Evolutionary conservation across 202 grass and related monocot species (phyloP).

Genomic region (Hordeum pubiflorum): DNA sequence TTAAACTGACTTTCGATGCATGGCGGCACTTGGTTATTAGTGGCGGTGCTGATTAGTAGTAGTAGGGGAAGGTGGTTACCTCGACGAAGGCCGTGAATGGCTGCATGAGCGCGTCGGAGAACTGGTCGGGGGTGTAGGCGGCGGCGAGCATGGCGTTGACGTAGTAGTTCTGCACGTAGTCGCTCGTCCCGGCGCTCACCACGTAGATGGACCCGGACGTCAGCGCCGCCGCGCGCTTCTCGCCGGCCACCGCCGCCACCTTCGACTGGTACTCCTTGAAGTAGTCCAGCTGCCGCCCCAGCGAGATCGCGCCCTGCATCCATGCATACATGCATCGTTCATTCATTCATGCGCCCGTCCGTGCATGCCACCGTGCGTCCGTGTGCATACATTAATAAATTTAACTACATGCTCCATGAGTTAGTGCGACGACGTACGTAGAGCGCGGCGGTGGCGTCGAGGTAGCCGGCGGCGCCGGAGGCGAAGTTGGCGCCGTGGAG

Average conservation of each 20-base stretch:
- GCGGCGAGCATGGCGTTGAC: conserved; percentile 53
- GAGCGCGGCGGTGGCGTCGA: conserved; percentile 59
- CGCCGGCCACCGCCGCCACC: conserved; percentile 47
- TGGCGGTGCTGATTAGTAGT: background rate
- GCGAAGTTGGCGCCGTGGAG: conserved; percentile 93
- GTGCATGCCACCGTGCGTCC: too few relatives aligned
- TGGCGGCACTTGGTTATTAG: background rate
- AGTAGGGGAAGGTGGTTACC: conserved; percentile 24
- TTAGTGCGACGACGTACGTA: conserved; percentile 34
- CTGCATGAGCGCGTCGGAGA: conserved; percentile 60
- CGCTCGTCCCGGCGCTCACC: conserved; percentile 76
- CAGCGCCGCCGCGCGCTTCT: conserved; percentile 36
- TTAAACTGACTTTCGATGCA: too few relatives aligned
- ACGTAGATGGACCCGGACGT: conserved; percentile 72
- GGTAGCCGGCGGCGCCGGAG: conserved; percentile 72
- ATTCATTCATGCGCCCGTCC: too few relatives aligned
- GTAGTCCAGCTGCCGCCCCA: conserved; percentile 57
- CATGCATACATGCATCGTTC: too few relatives aligned
- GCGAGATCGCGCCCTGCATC: conserved; percentile 58
- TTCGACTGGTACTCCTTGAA: conserved; percentile 63
- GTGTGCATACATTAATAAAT: background rate
- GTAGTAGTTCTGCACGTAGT: conserved; percentile 98
- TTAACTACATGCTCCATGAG: too few relatives aligned
- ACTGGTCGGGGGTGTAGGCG: conserved; percentile 62
- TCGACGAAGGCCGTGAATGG: conserved; percentile 65